Base-by-base conservation (phyloP, 1,284 basidiomycete species). In the Pholiota adiposa region DNA sequence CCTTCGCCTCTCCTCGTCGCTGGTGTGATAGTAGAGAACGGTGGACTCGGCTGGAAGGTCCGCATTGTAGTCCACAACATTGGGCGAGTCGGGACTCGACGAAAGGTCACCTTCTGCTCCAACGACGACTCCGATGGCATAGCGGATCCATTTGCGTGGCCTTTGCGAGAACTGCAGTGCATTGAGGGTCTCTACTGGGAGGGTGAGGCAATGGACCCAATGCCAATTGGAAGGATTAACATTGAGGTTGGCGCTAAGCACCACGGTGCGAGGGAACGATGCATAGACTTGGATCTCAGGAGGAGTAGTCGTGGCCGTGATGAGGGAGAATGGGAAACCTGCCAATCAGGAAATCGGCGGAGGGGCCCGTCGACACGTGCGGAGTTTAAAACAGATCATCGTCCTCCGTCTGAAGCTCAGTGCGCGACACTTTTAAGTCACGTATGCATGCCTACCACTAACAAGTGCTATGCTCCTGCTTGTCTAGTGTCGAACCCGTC, bases 141-240 rank as follows among this genome's bases (percentile, higher is more conserved):
- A 68, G 31, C 61, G 60, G 44, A 66, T 60, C 65, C 65, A 66
- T 62, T 63, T 63, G 55, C 64, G 61, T 16, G 61, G 65, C 25
- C 53, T 59, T 18, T 41, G 57, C 18, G 65, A 63, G 62, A 68
- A 56, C 21, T 62, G 61, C 25, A 60, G 63, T 36, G 38, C 18
- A 27, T 51, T 49, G 43, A 65, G 58, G 9, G 27, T 57, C 16
- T 56, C 46, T 9, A 60, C 5, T 51, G 62, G 58, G 50, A 65
- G 25, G 23, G 3, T 51, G 29, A 51, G 49, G 18, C 49, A 33
- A 19, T 51, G 29, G 11, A 33, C 14, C 49, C 49, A 51, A n/a
- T 33, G 33, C 51, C 40, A 53, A 41, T 53, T 53, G 23, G 21
- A n/a, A 40, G 51, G 51, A 7, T 53, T 7, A 25, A 43, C 4